Evolutionary conservation across 2,329 filamentous ascomycete species (phyloP), one percentile per base, ranked within the genome.

Genomic region (Amylocarpus encephaloides): DNA sequence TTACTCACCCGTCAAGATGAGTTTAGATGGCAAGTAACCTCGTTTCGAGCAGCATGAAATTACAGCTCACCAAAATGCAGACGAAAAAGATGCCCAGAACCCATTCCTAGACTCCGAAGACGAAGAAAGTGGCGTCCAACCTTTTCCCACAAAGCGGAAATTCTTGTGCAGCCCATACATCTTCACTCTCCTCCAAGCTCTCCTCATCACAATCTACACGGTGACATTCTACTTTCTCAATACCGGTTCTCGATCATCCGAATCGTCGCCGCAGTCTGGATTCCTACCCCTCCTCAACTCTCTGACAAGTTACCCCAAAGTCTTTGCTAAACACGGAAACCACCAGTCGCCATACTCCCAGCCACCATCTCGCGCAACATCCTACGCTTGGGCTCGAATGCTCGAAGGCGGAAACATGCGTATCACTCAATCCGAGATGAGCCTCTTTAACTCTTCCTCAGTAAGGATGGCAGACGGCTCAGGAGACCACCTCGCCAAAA

Each of bases 261-360:
- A 4, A 30, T 12, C 18, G 29, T 43, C 40, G 7, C 40, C 40
- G 10, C 12, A 26, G 5, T 43, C 15, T 38, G 9, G 43, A 13
- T 46, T 46, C 16, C 6, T 30, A 10, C 32, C 43, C 6, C 16
- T 22, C 19, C 11, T 30, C 16, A 26, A 22, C n/a, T 19, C 13
- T 22, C 32, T 46, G n/a, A 13, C 22, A 32, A 16, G 26, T 12
- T 16, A 35, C n/a, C 33, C 29, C 19, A 35, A 38, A 26, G n/a
- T 38, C 43, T 46, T 46, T 16, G 11, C 13, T 13, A 46, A 46
- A 46, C 43, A 46, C 16, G 43, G 43, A 19, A 38, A 46, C 22
- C 32, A 26, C 16, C 6, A 13, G 6, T 46, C 43, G 12, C 43
- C 30, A 6, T 46, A 46, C 18, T n/a, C 43, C 1, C 32, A 46